Evolutionary conservation across 2,329 filamentous ascomycete species (phyloP).

Genomic region (Bipolaris victoriae): DNA sequence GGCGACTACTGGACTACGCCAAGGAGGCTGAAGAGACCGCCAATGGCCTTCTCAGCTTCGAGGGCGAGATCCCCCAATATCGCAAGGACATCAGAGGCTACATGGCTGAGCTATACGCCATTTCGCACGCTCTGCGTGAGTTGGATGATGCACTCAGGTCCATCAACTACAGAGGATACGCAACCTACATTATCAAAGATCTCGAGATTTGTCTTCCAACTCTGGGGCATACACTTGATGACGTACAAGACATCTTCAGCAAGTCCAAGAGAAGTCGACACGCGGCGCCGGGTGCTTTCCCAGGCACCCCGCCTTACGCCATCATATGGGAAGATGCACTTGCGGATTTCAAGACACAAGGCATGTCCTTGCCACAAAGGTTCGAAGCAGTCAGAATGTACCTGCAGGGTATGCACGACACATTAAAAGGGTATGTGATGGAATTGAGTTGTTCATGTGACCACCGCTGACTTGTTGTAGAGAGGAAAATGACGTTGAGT

Average conservation of each 20-base stretch:
- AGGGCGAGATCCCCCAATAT: conserved; percentile 58
- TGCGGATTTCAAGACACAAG: conserved; percentile 54
- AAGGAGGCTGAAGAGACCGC: conserved; percentile 61
- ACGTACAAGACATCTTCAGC: conserved; percentile 53
- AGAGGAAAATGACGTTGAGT: conserved; percentile 37
- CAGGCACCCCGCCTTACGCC: conserved; percentile 52
- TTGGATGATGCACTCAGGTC: conserved; percentile 55
- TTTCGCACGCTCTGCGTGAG: conserved; percentile 58
- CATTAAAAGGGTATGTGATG: conserved; percentile 54
- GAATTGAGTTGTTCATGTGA: background rate
- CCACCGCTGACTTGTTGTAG: conserved; percentile 29
- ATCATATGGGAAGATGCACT: conserved; percentile 60
- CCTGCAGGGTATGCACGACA: conserved; percentile 52
- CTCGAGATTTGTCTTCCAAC: conserved; percentile 57
- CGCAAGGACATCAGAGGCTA: conserved; percentile 60
- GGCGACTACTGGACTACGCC: conserved; percentile 49
- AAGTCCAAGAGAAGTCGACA: conserved; percentile 41
- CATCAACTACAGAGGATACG: conserved; percentile 46
- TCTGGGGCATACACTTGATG: conserved; percentile 58
- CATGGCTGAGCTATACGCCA: conserved; percentile 61
- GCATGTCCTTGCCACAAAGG: conserved; percentile 55
- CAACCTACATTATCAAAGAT: conserved; percentile 53
- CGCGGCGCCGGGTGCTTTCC: conserved; percentile 42
- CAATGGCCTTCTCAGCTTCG: conserved; percentile 57
- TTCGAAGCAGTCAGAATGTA: conserved; percentile 60